Evolutionary conservation across 1,139 yeast species (phyloP).

Genomic region (Geotrichum bryndzae): DNA sequence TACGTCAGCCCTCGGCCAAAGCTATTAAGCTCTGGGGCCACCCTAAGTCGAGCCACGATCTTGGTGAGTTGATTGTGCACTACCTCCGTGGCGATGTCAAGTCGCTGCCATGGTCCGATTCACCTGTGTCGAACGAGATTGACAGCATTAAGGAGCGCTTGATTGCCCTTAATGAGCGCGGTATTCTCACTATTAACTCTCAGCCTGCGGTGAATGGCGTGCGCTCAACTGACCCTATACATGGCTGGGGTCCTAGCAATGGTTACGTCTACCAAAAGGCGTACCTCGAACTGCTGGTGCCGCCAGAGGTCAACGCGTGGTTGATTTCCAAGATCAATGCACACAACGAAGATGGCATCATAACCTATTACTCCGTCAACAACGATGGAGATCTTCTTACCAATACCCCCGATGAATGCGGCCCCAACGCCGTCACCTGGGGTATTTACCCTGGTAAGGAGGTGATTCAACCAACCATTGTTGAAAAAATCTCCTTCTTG

Average conservation of each 20-base stretch:
- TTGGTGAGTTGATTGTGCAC: conserved; percentile 54
- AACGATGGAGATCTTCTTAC: conserved; percentile 49
- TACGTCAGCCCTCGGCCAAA: conserved; percentile 49
- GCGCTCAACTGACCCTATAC: conserved; percentile 59
- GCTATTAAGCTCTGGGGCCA: conserved; percentile 84
- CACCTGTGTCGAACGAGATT: conserved; percentile 76
- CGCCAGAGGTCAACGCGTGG: conserved; percentile 40
- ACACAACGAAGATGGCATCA: conserved; percentile 44
- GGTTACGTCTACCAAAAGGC: conserved; percentile 94
- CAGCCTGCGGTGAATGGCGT: conserved; percentile 88
- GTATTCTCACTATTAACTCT: conserved; percentile 79
- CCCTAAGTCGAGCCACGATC: conserved; percentile 57
- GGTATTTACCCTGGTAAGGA: conserved; percentile 93
- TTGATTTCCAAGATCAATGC: conserved; percentile 41
- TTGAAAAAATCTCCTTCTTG: conserved; percentile 78
- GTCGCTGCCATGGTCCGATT: conserved; percentile 94
- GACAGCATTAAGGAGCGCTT: conserved; percentile 55
- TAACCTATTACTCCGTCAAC: conserved; percentile 80
- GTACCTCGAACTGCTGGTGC: conserved; percentile 76
- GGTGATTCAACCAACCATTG: conserved; percentile 85
- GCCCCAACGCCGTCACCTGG: conserved; percentile 98
- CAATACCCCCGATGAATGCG: conserved; percentile 63
- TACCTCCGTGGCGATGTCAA: conserved; percentile 66
- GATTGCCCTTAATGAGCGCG: conserved; percentile 55
- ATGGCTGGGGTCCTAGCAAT: conserved; percentile 95